Base-by-base conservation (phyloP, 2,329 filamentous ascomycete species). In the Pseudomassariella vexata region DNA sequence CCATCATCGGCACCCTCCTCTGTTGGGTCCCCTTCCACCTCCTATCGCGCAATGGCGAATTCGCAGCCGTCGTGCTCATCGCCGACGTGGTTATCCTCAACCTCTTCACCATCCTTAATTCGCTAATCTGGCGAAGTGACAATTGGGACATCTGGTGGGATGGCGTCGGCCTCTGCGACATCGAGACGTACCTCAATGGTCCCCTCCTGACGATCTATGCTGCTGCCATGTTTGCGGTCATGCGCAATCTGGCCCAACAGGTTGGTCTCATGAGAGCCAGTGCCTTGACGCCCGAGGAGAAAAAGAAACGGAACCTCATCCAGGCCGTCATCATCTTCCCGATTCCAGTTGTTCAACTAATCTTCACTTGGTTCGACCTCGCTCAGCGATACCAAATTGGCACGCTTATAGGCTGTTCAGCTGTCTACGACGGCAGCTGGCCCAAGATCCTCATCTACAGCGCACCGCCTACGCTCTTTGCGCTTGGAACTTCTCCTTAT, bases 261-360 rank as follows among this genome's bases (percentile, higher is more conserved):
- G 62, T 78, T 32, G 62, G 60, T 19, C 47, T 70, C 17, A 41
- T 62, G 31, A 56, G 67, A 3, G 63, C 59, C 16, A 54, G 56
- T 29, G 54, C 57, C 5, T 51, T 66, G 5, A 61, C 57, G 2
- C 40, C 49, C 12, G 42, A 38, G 4, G 70, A 76, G 53, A 60
- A 52, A 35, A 56, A 55, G 10, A 53, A 56, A 1, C 59, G 63
- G 15, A 63, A 61, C 32, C 35, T 69, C 7, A 36, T 64, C 5
- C 72, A 78, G 42, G 63, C 65, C 4, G 53, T 70, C 38, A 63
- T 76, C 55, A 70, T 79, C 39, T 74, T 78, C 32, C 62, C 70
- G 2, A 36, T 72, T 4, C 72, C 73, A 0, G 7, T 72, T 10
- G 19, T 76, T 21, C 68, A 76, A 53, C 35, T 69, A 6, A 46